phyloP scores from a whole-genome alignment of 371 early-diverging fungal genomes.

The Mucor ambiguus region DNA sequence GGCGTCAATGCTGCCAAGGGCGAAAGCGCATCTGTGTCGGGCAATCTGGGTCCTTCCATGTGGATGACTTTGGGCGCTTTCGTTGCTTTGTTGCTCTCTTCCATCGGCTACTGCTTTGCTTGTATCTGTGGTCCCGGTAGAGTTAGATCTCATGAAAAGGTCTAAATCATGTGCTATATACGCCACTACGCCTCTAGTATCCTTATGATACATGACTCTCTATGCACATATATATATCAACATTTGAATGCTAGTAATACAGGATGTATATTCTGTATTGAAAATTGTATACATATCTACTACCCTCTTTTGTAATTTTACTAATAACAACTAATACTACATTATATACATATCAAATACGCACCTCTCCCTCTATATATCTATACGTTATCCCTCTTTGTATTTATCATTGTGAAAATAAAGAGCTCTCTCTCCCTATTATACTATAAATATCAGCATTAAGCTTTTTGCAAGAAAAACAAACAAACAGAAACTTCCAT shows the following conservation, averaged over 20 bases:
- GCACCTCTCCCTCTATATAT: neutral
- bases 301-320: neutral
- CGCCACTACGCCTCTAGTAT: neutral
- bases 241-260: neutral
- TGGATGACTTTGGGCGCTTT: conserved; percentile 40
- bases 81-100: conserved; percentile 26
- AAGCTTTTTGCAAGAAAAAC: neutral
- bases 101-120: conserved; percentile 25
- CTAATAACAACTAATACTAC: neutral
- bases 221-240: neutral
- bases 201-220: neutral
- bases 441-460: neutral
- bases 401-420: neutral
- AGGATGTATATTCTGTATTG: neutral
- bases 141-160: conserved; percentile 21
- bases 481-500: neutral
- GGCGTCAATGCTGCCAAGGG: conserved; percentile 37
- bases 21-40: conserved; percentile 21
- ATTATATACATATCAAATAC: neutral
- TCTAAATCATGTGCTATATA: conserved; percentile 1
- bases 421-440: neutral
- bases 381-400: neutral
- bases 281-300: conserved; percentile 1
- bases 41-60: conserved; percentile 36
- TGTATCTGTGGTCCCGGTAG: conserved; percentile 28